Base-by-base conservation (phyloP, 163 green algal species). In the Prototheca stagnorum region DNA sequence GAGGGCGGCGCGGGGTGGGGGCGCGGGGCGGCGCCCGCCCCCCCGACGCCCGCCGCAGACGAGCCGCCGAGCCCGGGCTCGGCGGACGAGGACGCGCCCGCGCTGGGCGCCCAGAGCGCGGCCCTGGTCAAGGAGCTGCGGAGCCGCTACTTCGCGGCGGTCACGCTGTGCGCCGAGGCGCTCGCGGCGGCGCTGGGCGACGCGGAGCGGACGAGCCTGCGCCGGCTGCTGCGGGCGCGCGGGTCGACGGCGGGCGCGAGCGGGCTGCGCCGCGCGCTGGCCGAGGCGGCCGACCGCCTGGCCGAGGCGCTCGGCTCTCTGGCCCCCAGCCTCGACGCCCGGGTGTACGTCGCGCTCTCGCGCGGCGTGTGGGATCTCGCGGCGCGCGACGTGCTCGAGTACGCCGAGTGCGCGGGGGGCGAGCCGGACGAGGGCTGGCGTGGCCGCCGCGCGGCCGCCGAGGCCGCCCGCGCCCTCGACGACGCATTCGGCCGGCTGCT, bases 51-150 rank as follows among this genome's bases (percentile, higher is more conserved):
- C n/a, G n/a, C n/a, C n/a, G n/a, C n/a, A n/a, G n/a, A n/a, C n/a
- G n/a, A n/a, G n/a, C n/a, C n/a, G n/a, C n/a, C n/a, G n/a, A n/a
- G n/a, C n/a, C n/a, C n/a, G n/a, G n/a, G n/a, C n/a, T n/a, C n/a
- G n/a, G n/a, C n/a, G n/a, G n/a, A n/a, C n/a, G n/a, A n/a, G 21
- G 51, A 61, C 14, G 71, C 66, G 14, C 64, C 78, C 9, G 57
- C 72, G 20, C 65, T 88, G 35, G 79, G 79, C 3, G 78, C 74
- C 11, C 78, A 88, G 51, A 81, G 80, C 50, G 75, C 77, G 8
- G 67, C 82, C 56, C 60, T 84, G 39, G 75, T 88, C 33, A 84
- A 85, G 61, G 78, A 90, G 67, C 56, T 86, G 59, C 73, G 79
- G 35, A 79, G 57, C 14, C 69, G 82, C 56, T 90, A 86, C 57